phyloP scores from a whole-genome alignment of 371 early-diverging fungal genomes.

The Actinomortierella ambigua region DNA sequence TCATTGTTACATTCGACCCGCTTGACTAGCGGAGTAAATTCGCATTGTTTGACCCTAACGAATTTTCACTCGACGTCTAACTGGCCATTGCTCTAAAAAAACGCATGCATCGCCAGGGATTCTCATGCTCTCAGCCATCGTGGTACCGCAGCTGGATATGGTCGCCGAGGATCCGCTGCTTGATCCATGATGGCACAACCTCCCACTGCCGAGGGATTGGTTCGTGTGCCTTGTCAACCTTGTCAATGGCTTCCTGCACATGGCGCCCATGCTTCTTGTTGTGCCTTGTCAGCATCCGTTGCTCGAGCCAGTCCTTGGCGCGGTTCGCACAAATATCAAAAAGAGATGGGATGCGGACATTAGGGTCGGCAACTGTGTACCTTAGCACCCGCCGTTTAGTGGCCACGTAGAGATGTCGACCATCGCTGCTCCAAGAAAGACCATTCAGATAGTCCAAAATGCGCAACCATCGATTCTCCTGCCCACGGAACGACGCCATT shows the following conservation, averaged over 20 bases:
- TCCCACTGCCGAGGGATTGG: slow-evolving; percentile 25
- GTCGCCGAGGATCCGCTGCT: slow-evolving; percentile 33
- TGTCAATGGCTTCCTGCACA: not conserved
- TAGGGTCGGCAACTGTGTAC: slow-evolving; percentile 47
- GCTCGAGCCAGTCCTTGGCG: slow-evolving; percentile 28
- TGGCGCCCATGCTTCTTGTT: not conserved
- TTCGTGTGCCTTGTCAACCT: slow-evolving; percentile 1
- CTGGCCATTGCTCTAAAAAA: too few species aligned
- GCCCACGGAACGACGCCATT: slow-evolving; percentile 64
- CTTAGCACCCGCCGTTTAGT: slow-evolving; percentile 62
- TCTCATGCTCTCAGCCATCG: slow-evolving; percentile 5
- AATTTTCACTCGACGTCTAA: too few species aligned
- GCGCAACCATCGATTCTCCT: slow-evolving; percentile 51
- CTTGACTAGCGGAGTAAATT: too few species aligned
- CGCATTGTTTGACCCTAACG: too few species aligned
- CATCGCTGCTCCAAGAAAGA: slow-evolving; percentile 61
- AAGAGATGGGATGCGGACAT: slow-evolving; percentile 26
- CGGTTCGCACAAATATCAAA: slow-evolving; percentile 32
- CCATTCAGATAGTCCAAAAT: slow-evolving; percentile 66
- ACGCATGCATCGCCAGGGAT: too few species aligned
- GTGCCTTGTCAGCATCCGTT: not conserved
- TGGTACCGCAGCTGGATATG: slow-evolving; percentile 22
- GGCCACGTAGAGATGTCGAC: slow-evolving; percentile 56
- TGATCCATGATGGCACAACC: slow-evolving; percentile 23
- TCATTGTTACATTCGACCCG: too few species aligned